Conservation (phyloP, 208 protist species). For the Acanthamoeba castellanii region DNA sequence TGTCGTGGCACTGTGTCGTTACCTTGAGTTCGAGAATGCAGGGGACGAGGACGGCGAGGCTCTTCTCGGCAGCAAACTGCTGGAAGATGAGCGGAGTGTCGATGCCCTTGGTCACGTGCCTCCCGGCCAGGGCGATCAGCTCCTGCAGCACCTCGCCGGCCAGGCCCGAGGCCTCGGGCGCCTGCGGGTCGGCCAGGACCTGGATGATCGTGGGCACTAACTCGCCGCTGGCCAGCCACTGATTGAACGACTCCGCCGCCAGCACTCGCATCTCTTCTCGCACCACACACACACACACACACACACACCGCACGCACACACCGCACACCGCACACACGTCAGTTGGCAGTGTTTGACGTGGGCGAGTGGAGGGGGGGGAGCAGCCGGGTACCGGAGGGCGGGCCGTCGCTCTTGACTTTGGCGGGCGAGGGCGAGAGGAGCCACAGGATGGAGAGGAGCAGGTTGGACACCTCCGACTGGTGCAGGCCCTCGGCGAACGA, state of each 20-base stretch:
- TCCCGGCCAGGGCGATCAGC: background rate
- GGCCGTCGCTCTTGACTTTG: conserved; percentile 9
- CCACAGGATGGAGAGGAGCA: conserved; percentile 11
- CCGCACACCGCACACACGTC: too few species aligned
- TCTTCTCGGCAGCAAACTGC: background rate
- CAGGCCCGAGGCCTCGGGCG: background rate
- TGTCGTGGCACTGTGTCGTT: too few species aligned
- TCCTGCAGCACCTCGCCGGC: background rate
- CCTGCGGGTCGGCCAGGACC: background rate
- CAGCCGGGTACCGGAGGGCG: background rate
- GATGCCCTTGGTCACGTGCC: background rate
- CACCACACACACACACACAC: too few species aligned
- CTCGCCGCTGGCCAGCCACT: background rate
- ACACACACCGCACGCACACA: too few species aligned
- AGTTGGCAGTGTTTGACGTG: too few species aligned
- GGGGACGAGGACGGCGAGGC: background rate
- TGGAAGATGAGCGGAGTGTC: background rate
- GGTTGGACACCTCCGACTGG: background rate
- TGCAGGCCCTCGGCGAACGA: background rate
- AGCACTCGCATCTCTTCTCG: background rate
- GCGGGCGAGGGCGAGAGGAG: conserved; percentile 19
- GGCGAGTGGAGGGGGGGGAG: too few species aligned
- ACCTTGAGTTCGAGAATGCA: background rate
- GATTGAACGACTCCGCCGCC: conserved; percentile 1
- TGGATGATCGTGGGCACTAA: background rate